phyloP scores from a whole-genome alignment of 225 moss, liverwort and hornwort genomes.

The Neckera pumila region DNA sequence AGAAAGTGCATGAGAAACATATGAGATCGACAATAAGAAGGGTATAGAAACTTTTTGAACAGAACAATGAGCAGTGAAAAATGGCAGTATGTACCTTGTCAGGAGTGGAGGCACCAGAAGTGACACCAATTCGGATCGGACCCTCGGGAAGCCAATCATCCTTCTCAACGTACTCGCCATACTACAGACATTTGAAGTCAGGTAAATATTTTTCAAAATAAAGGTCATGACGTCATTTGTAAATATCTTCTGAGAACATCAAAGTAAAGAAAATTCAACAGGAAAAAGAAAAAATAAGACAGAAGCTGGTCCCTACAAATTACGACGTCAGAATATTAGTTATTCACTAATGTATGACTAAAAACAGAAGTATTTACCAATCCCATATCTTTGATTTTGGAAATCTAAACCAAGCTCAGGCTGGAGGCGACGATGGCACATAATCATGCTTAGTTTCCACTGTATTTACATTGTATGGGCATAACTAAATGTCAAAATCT shows the following conservation, averaged over 20 bases:
- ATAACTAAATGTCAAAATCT: background rate
- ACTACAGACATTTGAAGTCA: conserved; percentile 4
- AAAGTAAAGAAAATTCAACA: background rate
- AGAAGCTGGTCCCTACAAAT: background rate
- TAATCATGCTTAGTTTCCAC: background rate
- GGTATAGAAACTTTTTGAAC: background rate
- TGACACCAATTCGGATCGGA: conserved; percentile 60
- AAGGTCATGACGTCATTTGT: background rate
- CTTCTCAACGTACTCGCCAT: conserved; percentile 75
- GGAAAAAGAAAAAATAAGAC: background rate
- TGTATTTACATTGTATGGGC: background rate
- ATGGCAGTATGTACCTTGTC: conserved; percentile 45
- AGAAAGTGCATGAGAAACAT: background rate
- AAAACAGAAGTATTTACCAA: background rate
- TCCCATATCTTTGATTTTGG: background rate
- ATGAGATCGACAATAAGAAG: background rate
- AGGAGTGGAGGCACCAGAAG: conserved; percentile 82
- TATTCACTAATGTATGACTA: background rate
- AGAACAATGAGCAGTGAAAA: background rate
- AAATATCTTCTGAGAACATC: background rate
- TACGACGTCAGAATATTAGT: background rate
- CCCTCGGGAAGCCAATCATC: conserved; percentile 80
- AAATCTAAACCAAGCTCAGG: background rate
- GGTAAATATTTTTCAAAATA: background rate
- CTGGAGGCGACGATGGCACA: background rate